phyloP scores from a whole-genome alignment of 148 eudicot species.

The Rhododendron williamsianum region DNA sequence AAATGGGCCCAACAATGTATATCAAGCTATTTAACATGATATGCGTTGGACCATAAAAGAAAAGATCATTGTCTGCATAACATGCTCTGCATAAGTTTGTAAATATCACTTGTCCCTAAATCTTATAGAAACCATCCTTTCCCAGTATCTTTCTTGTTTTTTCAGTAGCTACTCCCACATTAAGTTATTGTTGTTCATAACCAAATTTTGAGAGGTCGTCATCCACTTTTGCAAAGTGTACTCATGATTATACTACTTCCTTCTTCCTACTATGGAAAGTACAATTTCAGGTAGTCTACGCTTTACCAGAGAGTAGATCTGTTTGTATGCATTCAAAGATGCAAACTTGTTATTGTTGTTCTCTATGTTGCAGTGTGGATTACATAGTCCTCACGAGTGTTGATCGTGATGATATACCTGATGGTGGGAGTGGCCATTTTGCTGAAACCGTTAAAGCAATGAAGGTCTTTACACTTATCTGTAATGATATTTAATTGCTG shows the following conservation, averaged over 20 bases:
- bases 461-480: conserved; percentile 46
- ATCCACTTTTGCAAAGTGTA: not conserved
- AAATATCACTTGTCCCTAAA: not conserved
- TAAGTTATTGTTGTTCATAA: not conserved
- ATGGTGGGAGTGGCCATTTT: conserved; percentile 97
- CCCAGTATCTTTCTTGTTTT: not conserved
- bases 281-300: not conserved
- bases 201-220: not conserved
- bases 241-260: not conserved
- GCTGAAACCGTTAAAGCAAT: conserved; percentile 83
- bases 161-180: not conserved
- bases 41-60: no score
- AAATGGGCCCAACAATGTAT: no score
- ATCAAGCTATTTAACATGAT: no score
- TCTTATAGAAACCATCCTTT: not conserved
- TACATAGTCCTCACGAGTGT: conserved; percentile 94
- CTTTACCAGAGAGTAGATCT: not conserved
- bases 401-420: conserved; percentile 93
- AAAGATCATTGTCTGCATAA: not conserved
- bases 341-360: not conserved
- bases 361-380: conserved; percentile 61
- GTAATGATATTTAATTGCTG: not conserved
- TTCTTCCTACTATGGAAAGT: not conserved
- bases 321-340: not conserved
- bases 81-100: not conserved